Evolutionary conservation across 164 flowering plant species (phyloP), one percentile per base, ranked within the genome.

Genomic region (Tetracentron sinense): DNA sequence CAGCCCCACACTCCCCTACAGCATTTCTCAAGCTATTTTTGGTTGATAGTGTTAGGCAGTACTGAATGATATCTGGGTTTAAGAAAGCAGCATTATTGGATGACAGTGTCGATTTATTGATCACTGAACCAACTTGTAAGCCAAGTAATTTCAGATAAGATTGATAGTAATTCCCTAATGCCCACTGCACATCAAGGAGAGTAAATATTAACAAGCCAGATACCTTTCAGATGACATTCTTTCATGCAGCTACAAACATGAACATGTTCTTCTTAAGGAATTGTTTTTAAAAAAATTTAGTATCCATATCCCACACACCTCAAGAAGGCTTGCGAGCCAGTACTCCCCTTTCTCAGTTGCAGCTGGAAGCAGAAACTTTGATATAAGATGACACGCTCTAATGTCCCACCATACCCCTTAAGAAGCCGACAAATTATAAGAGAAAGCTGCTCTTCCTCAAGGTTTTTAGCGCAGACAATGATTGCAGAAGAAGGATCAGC

Each of bases 361-460:
- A 62, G 85, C 71, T 44, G 99, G 97, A 69, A 92, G 88, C 56
- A 95, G 71, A 74, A 73, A 54, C 69, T 77, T 88, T 63, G 83
- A 81, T 61, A 88, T 87, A 46, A 92, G 74, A 51, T 87, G 74
- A 22, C n/a, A n/a, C 60, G 77, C 71, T 88, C 90, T 42, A 85
- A 31, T 61, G 86, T 73, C 30, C 97, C 97, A 65, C 87, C 83
- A 65, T 61, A 69, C 19, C 92, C 96, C 68, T 95, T 97, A 68
- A 85, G 60, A 62, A 95, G 94, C 22, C 85, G 90, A 72, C 97
- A 92, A 56, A 95, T 79, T 55, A 95, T 89, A 54, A 95, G 92
- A 54, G 97, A 97, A 74, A 95, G 99, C 77, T 95, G 99, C 58
- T 82, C 96, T 82, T 95, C 99, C 30, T 88, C 88, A 71, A 89